Evolutionary conservation across 78 protist species (phyloP).

Genomic region (Goniomonas avonlea): DNA sequence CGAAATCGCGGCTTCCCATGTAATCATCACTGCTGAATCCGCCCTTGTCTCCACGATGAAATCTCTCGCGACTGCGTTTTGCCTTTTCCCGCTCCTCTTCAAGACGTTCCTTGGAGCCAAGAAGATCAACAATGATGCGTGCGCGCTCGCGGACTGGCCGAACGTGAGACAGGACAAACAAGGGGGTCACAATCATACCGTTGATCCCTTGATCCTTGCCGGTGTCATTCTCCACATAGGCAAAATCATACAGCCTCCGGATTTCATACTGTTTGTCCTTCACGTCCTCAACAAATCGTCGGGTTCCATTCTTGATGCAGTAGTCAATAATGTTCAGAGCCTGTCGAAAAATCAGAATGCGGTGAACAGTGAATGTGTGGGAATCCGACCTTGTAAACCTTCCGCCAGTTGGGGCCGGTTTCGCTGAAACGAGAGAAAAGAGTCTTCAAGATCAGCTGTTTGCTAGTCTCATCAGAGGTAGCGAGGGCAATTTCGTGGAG

Average conservation of each 20-base stretch:
- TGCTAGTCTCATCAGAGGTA: background rate
- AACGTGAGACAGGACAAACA: no score
- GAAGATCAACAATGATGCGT: no score
- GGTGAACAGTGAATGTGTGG: no score
- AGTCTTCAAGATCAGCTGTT: background rate
- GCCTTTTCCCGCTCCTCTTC: background rate
- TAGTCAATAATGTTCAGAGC: background rate
- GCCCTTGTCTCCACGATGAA: background rate
- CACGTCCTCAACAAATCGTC: background rate
- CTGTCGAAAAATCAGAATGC: no score
- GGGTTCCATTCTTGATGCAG: background rate
- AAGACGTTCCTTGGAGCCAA: no score
- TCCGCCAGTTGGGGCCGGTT: background rate
- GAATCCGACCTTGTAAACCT: background rate
- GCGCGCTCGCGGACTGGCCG: no score
- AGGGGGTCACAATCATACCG: no score
- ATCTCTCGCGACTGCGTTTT: background rate
- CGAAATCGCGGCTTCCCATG: no score
- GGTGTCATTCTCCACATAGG: background rate
- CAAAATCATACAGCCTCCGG: background rate
- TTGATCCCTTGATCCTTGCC: background rate
- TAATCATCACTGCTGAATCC: no score
- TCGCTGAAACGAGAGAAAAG: background rate
- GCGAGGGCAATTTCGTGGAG: background rate
- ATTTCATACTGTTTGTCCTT: background rate